phyloP scores from a whole-genome alignment of 768 basidiomycete genomes.

The Austroboletus eburneus region DNA sequence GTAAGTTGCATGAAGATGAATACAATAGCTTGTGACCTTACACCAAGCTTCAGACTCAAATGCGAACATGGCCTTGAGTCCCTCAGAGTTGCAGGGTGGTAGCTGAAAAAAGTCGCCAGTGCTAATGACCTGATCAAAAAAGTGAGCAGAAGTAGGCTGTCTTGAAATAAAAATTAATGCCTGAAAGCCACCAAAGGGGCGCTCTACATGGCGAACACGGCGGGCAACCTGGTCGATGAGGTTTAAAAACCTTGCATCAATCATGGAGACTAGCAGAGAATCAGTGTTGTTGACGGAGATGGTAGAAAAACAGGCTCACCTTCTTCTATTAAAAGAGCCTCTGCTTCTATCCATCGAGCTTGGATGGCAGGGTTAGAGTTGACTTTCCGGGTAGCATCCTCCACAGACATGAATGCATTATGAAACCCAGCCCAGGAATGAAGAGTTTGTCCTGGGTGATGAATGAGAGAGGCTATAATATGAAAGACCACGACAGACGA shows the following conservation, averaged over 20 bases:
- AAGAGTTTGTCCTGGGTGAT: neutral
- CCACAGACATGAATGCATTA: neutral
- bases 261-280: neutral
- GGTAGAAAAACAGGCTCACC: neutral
- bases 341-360: neutral
- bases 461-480: no score
- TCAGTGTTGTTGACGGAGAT: no score
- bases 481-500: no score
- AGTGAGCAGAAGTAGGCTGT: neutral
- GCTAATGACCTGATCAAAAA: neutral
- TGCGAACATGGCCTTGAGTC: neutral
- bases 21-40: neutral
- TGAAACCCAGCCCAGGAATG: slow-evolving; percentile 2
- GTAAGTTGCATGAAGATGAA: neutral
- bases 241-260: neutral
- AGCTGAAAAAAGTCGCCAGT: slow-evolving; percentile 1
- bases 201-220: neutral
- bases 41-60: neutral
- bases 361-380: neutral
- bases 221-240: neutral
- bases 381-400: neutral
- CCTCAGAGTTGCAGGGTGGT: neutral
- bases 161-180: neutral
- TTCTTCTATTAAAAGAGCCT: neutral
- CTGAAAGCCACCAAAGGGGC: neutral